phyloP scores from a whole-genome alignment of 2,329 filamentous ascomycete genomes.

The Hymenotorrendiella dingleyae region DNA sequence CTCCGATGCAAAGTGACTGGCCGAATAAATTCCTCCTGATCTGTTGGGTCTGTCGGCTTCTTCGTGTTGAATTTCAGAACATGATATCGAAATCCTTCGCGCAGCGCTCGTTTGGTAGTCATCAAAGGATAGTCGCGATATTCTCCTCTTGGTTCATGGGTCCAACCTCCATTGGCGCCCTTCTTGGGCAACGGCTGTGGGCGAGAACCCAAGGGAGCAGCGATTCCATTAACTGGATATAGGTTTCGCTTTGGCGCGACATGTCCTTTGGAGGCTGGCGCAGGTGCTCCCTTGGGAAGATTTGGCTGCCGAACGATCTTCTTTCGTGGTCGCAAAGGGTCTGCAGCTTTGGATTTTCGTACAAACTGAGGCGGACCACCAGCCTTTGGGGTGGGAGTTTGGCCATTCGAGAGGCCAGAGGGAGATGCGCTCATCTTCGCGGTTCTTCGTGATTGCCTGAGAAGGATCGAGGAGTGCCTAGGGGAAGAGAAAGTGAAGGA shows the following conservation, averaged over 20 bases:
- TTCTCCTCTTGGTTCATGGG: slow-evolving; percentile 36
- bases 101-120: slow-evolving; percentile 74
- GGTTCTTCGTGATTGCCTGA: too few relatives aligned
- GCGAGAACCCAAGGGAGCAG: slow-evolving; percentile 5
- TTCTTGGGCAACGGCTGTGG: slow-evolving; percentile 8
- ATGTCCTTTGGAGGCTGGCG: slow-evolving; percentile 18
- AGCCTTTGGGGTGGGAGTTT: slow-evolving; percentile 39
- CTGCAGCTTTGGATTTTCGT: slow-evolving; percentile 45
- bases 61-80: slow-evolving; percentile 66
- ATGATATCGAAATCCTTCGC: slow-evolving; percentile 78
- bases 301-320: slow-evolving; percentile 38
- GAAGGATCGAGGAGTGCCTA: background rate
- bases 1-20: slow-evolving; percentile 86
- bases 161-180: slow-evolving; percentile 41
- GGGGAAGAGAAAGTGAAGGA: background rate
- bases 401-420: slow-evolving; percentile 40
- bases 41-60: slow-evolving; percentile 62
- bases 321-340: slow-evolving; percentile 61
- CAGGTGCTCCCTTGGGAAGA: slow-evolving; percentile 17
- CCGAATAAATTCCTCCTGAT: slow-evolving; percentile 75
- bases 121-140: slow-evolving; percentile 62
- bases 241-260: slow-evolving; percentile 8
- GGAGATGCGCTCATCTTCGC: slow-evolving; percentile 36
- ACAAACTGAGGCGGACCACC: slow-evolving; percentile 39
- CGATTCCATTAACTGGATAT: slow-evolving; percentile 17